Evolutionary conservation across 2,329 filamentous ascomycete genomes (phyloP).

Genomic region (Mariannaea elegans): DNA sequence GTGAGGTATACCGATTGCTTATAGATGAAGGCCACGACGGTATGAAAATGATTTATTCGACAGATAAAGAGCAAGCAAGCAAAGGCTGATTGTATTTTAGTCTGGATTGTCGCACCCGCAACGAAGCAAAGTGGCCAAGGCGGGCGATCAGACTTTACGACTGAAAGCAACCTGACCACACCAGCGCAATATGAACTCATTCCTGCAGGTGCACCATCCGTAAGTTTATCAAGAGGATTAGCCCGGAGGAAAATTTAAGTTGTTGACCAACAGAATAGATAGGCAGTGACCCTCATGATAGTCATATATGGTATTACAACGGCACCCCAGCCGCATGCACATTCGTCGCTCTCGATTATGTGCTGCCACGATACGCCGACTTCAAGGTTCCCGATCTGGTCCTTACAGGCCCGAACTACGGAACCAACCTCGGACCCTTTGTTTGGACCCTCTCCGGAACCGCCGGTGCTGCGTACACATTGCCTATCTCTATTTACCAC

Average conservation of each 20-base stretch:
- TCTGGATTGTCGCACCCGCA: constrained; percentile 44
- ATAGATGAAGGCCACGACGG: constrained; percentile 42
- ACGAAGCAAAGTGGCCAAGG: constrained; percentile 44
- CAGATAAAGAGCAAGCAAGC: not conserved
- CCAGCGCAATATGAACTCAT: constrained; percentile 42
- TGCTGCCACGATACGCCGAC: constrained; percentile 59
- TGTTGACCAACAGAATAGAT: constrained; percentile 34
- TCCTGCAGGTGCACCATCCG: constrained; percentile 41
- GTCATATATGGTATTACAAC: constrained; percentile 69
- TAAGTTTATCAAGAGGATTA: not conserved
- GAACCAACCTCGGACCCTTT: constrained; percentile 62
- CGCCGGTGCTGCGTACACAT: constrained; percentile 51
- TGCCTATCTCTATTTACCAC: not conserved
- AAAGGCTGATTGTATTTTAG: constrained; percentile 13
- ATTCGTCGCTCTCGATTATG: constrained; percentile 65
- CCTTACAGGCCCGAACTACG: constrained; percentile 64
- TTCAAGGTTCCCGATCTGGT: constrained; percentile 62
- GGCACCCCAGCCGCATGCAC: constrained; percentile 65
- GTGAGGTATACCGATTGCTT: constrained; percentile 42
- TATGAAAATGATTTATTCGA: not conserved
- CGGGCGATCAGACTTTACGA: constrained; percentile 40
- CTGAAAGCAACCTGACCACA: constrained; percentile 38
- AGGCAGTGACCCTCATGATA: constrained; percentile 60
- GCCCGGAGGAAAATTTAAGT: not conserved
- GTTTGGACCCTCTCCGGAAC: constrained; percentile 62